These are phyloP conservation scores for Antitrichia curtipendula DNA, from an alignment of 225 moss, liverwort and hornwort genomes.

Conservation along the genomic window DNA sequence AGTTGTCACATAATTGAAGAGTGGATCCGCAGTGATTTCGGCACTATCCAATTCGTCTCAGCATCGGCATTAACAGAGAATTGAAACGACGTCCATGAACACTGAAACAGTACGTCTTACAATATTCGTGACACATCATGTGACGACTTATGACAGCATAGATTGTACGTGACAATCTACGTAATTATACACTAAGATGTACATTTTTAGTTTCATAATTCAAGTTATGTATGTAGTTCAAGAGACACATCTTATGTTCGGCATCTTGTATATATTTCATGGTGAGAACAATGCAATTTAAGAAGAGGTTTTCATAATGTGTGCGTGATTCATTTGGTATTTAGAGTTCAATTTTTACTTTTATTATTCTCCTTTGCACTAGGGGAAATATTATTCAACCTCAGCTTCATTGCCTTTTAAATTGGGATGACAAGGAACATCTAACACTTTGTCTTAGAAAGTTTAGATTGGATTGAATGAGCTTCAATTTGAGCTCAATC, in stretches of 20 bases:
- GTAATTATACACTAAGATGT: background rate
- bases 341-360: background rate
- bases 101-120: background rate
- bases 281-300: background rate
- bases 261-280: conserved; percentile 1
- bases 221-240: background rate
- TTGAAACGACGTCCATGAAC: background rate
- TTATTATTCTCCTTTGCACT: background rate
- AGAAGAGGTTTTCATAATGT: background rate
- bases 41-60: background rate
- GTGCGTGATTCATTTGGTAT: background rate
- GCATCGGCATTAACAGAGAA: background rate
- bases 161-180: background rate
- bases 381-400: background rate
- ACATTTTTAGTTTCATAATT: background rate
- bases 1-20: background rate
- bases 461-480: background rate
- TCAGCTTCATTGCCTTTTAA: background rate
- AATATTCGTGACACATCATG: background rate
- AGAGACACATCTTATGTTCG: background rate
- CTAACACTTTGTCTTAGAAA: background rate
- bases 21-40: background rate
- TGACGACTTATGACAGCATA: background rate
- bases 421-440: too few relatives aligned
- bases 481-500: too few relatives aligned